These are phyloP conservation scores for Aspergillus pseudoterreus DNA, from an alignment of 2,329 filamentous ascomycete species.

Conservation along the genomic window DNA sequence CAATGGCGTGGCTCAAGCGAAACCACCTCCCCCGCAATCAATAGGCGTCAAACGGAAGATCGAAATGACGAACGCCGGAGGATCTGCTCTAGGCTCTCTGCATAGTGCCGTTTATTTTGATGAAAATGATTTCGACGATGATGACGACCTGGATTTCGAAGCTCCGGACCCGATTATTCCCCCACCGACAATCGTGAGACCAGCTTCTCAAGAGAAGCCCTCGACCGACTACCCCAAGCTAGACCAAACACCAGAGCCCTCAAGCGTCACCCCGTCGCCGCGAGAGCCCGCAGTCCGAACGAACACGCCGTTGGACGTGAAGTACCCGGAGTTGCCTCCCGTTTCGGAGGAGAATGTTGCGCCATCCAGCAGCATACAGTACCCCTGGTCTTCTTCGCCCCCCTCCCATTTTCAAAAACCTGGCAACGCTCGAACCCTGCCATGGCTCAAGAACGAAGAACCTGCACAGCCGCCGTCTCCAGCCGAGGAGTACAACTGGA, in stretches of 20 bases:
- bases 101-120: slow-evolving; percentile 59
- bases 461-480: slow-evolving; percentile 14
- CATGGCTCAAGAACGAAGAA: slow-evolving; percentile 48
- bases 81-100: slow-evolving; percentile 38
- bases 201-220: slow-evolving; percentile 5
- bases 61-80: slow-evolving; percentile 27
- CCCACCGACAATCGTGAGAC: slow-evolving; percentile 13
- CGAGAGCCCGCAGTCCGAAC: slow-evolving; percentile 6
- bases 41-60: slow-evolving; percentile 38
- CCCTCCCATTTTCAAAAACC: slow-evolving; percentile 41
- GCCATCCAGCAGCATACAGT: slow-evolving; percentile 52
- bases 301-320: slow-evolving; percentile 19
- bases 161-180: slow-evolving; percentile 28
- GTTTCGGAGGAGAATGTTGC: slow-evolving; percentile 23
- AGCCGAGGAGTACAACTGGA: slow-evolving; percentile 11
- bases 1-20: slow-evolving; percentile 21
- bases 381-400: slow-evolving; percentile 68
- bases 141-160: slow-evolving; percentile 63
- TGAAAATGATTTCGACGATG: slow-evolving; percentile 84
- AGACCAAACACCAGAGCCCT: background rate
- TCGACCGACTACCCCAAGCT: background rate
- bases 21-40: slow-evolving; percentile 21
- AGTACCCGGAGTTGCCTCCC: slow-evolving; percentile 35
- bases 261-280: slow-evolving; percentile 4
- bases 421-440: slow-evolving; percentile 63